Conservation (phyloP, 768 basidiomycete species). For the Leucogyrophana mollusca region DNA sequence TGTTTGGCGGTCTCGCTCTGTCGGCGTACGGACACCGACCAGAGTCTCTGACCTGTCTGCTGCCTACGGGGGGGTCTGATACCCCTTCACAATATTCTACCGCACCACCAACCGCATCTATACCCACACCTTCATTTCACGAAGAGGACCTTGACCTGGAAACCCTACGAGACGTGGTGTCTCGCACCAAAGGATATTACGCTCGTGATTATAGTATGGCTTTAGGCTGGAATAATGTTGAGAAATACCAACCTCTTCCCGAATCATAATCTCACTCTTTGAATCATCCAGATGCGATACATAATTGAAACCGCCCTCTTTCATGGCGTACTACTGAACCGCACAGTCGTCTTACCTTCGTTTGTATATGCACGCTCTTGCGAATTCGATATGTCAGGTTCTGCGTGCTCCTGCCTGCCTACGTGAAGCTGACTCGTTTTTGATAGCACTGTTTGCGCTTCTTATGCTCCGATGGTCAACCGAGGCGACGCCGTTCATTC, state of each 20-base stretch:
- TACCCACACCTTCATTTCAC: not conserved
- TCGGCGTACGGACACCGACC: not conserved
- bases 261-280: not conserved
- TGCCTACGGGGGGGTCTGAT: not conserved
- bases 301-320: constrained; percentile 36
- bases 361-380: constrained; percentile 37
- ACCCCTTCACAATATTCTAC: not conserved
- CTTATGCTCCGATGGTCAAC: constrained; percentile 35
- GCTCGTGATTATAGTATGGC: constrained; percentile 34
- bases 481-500: constrained; percentile 31
- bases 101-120: not conserved
- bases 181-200: constrained; percentile 32
- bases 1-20: not conserved
- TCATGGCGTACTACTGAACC: constrained; percentile 32
- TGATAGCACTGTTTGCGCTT: constrained; percentile 24
- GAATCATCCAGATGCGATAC: constrained; percentile 30
- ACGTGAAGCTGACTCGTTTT: not conserved
- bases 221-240: constrained; percentile 40
- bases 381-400: constrained; percentile 8
- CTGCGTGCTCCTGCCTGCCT: not conserved
- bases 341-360: constrained; percentile 34
- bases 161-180: constrained; percentile 24
- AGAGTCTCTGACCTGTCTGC: not conserved
- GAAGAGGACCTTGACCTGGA: constrained; percentile 17
- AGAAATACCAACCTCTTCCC: constrained; percentile 1